These are phyloP conservation scores for Colletotrichum godetiae DNA, from an alignment of 2,329 filamentous ascomycete genomes.

Conservation along the genomic window DNA sequence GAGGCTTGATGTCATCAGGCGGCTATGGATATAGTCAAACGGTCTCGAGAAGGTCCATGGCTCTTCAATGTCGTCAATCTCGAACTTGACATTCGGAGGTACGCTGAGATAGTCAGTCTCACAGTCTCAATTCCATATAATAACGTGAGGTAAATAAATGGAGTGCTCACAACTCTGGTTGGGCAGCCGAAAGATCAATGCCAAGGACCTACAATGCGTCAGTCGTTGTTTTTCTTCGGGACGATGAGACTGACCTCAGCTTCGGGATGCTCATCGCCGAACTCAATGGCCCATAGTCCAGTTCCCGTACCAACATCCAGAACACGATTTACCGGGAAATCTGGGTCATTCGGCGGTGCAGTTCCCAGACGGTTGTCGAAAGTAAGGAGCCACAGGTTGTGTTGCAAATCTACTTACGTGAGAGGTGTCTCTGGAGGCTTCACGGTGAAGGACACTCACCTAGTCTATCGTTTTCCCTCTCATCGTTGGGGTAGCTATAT, in stretches of 20 bases:
- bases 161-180: slow-evolving; percentile 55
- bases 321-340: slow-evolving; percentile 31
- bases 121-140: not conserved
- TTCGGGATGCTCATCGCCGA: slow-evolving; percentile 41
- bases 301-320: slow-evolving; percentile 46
- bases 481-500: slow-evolving; percentile 30
- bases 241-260: slow-evolving; percentile 18
- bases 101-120: slow-evolving; percentile 9
- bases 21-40: slow-evolving; percentile 48
- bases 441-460: not conserved
- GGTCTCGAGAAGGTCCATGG: slow-evolving; percentile 43
- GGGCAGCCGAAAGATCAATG: slow-evolving; percentile 46
- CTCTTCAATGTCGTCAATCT: slow-evolving; percentile 48
- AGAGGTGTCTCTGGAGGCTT: not conserved
- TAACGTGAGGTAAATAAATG: not conserved
- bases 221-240: not conserved
- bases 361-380: not conserved
- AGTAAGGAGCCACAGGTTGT: not conserved
- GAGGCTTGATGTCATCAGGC: slow-evolving; percentile 44
- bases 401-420: not conserved
- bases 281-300: slow-evolving; percentile 46
- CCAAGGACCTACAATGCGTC: slow-evolving; percentile 35
- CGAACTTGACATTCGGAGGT: slow-evolving; percentile 55
- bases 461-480: slow-evolving; percentile 29
- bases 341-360: not conserved